Conservation (phyloP, 371 early-diverging fungal species). For the Zychaea mexicana region DNA sequence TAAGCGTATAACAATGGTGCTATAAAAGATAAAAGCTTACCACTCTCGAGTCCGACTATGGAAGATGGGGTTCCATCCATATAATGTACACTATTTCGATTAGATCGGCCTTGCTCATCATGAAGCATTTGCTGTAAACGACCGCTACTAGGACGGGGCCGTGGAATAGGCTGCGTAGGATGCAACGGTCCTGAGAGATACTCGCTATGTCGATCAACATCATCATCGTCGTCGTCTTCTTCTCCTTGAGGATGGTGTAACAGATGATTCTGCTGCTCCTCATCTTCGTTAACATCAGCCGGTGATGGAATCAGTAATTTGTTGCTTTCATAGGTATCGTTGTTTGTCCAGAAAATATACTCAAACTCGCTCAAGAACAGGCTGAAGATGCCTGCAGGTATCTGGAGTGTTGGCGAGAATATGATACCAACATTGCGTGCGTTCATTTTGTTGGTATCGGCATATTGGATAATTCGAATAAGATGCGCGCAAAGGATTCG, state of each 20-base stretch:
- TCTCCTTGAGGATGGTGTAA: background rate
- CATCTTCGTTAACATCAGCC: background rate
- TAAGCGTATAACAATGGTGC: background rate
- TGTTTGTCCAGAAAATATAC: constrained; percentile 79
- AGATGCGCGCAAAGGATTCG: constrained; percentile 87
- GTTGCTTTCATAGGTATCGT: constrained; percentile 21
- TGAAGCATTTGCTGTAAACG: background rate
- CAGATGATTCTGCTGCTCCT: background rate
- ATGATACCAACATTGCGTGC: constrained; percentile 93
- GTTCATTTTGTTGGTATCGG: constrained; percentile 91
- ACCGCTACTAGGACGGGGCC: background rate
- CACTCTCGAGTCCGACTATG: constrained; percentile 46
- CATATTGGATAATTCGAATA: constrained; percentile 81
- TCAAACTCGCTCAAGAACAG: constrained; percentile 89
- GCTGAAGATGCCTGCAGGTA: constrained; percentile 88
- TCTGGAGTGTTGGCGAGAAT: constrained; percentile 90
- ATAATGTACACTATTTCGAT: constrained; percentile 53
- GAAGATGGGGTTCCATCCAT: constrained; percentile 42
- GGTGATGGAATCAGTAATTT: background rate
- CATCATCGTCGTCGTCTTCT: background rate
- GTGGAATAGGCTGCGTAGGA: constrained; percentile 8
- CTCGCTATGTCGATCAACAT: background rate
- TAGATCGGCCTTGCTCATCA: constrained; percentile 21
- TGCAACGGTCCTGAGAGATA: background rate
- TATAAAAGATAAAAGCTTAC: background rate